phyloP scores from a whole-genome alignment of 805 yeast genomes.

The Ogataea zsoltii region DNA sequence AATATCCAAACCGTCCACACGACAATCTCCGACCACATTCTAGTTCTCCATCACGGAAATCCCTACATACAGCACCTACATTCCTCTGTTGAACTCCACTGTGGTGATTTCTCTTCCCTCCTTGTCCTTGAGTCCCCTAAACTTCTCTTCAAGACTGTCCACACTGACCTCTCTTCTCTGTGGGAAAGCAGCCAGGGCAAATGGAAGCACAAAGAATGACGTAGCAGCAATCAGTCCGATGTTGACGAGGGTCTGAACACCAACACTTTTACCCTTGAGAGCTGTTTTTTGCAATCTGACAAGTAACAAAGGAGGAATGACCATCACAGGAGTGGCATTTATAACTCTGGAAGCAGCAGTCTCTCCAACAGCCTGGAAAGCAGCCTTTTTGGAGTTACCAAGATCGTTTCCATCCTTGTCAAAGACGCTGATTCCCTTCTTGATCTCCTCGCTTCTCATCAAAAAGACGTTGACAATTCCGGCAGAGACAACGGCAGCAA shows the following conservation, averaged over 20 bases:
- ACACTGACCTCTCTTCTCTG: constrained; percentile 71
- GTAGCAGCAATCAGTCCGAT: constrained; percentile 84
- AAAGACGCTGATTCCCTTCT: constrained; percentile 75
- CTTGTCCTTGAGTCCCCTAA: constrained; percentile 59
- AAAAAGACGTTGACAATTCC: constrained; percentile 95
- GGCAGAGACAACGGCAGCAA: constrained; percentile 98
- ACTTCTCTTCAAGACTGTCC: constrained; percentile 59
- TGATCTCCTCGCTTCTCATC: constrained; percentile 94
- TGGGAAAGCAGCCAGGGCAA: constrained; percentile 95
- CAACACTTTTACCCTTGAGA: constrained; percentile 65
- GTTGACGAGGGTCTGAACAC: constrained; percentile 69
- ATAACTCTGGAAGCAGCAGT: constrained; percentile 94
- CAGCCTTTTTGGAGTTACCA: constrained; percentile 83
- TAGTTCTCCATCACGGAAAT: too few relatives aligned
- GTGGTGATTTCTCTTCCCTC: constrained; percentile 56
- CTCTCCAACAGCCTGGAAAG: constrained; percentile 91
- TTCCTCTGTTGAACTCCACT: constrained; percentile 93
- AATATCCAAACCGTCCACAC: too few relatives aligned
- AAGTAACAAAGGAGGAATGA: constrained; percentile 83
- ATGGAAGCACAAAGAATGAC: constrained; percentile 85
- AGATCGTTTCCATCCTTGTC: constrained; percentile 63
- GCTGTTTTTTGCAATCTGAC: constrained; percentile 73
- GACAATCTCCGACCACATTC: too few relatives aligned
- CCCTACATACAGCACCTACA: too few relatives aligned
- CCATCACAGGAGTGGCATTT: constrained; percentile 98